A percentile compares a stretch with the other conserved stretches of the same genome.
These are phyloP conservation scores for Coleophoma eucalyptorum DNA, from an alignment of 2,329 filamentous ascomycete genomes.

Conservation along the genomic window DNA sequence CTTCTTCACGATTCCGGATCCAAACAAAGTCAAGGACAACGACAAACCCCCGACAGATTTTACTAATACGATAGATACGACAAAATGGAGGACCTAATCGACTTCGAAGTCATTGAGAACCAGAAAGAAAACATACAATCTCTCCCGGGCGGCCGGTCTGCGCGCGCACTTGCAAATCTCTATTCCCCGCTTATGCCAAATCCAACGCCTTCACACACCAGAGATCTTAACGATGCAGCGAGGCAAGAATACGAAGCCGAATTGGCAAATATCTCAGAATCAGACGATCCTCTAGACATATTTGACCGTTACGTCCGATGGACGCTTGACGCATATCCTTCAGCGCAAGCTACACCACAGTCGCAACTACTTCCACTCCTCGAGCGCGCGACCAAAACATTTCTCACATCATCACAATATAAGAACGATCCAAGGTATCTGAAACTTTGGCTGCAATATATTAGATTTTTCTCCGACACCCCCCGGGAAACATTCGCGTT, in stretches of 20 bases:
- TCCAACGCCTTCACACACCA: slow-evolving; percentile 67
- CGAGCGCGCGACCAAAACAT: slow-evolving; percentile 88
- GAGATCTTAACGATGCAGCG: slow-evolving; percentile 74
- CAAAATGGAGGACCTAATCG: slow-evolving; percentile 49
- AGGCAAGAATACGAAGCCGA: slow-evolving; percentile 85
- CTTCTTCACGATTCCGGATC: too few relatives aligned
- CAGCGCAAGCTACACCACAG: slow-evolving; percentile 84
- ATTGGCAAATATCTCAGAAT: slow-evolving; percentile 72
- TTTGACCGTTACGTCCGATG: slow-evolving; percentile 97
- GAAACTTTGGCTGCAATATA: slow-evolving; percentile 91
- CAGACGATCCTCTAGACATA: slow-evolving; percentile 91
- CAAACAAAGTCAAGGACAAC: slow-evolving; percentile 6
- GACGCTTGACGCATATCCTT: slow-evolving; percentile 93
- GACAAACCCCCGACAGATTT: slow-evolving; percentile 3
- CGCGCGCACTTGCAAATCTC: slow-evolving; percentile 79
- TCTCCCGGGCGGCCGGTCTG: slow-evolving; percentile 82
- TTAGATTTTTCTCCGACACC: slow-evolving; percentile 87
- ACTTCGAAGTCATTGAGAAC: slow-evolving; percentile 90
- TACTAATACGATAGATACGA: slow-evolving; percentile 3
- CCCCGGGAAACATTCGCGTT: slow-evolving; percentile 92
- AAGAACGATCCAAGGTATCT: slow-evolving; percentile 94
- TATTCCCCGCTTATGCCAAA: slow-evolving; percentile 67
- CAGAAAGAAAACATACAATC: slow-evolving; percentile 99
- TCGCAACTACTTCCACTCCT: slow-evolving; percentile 87
- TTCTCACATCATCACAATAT: slow-evolving; percentile 82